Evolutionary conservation across 495 filamentous ascomycete species (phyloP), one percentile per base, ranked within the genome.

Genomic region (Lasiosphaeris hirsuta): DNA sequence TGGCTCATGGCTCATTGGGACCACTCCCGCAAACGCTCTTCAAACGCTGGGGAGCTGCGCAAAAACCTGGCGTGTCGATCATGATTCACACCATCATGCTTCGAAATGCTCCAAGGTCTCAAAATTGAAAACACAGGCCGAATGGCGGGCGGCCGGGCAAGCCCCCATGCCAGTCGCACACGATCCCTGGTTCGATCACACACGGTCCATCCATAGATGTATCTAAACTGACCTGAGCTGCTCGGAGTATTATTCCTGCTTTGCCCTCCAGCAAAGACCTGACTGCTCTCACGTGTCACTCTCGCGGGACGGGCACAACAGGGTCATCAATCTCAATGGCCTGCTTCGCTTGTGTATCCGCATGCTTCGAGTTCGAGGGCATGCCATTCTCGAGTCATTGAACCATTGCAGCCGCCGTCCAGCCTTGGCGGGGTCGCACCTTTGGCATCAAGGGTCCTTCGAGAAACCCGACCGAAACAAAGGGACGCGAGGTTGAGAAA

Each of bases 381-480:
- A 30, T 30, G 23, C 23, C 23, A 30, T 5, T 30, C 23, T 30
- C 23, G 23, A 30, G 23, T 5, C 23, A 47, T 47, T 47, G 10
- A 14, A 15, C 44, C n/a, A 47, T 49, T 18, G 35, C 23, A 18
- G 30, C 33, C 13, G 33, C 23, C 19, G 41, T 55, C 33, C 9
- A 13, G 19, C 15, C 39, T 55, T 55, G 41, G 39, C 54, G 42
- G 54, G 37, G 54, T 57, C 54, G 37, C 43, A 49, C n/a, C 14
- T 13, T 39, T 9, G 10, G 42, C n/a, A 51, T 36, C 49, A 44
- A 44, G 33, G 39, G 46, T 14, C 11, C 46, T 51, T 42, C 14
- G 56, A 53, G 56, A 58, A 58, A 53, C 56, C 3, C 56, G 47
- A 42, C 15, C 56, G 56, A 59, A 59, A 59, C 56, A 51, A 38